phyloP scores from a whole-genome alignment of 768 basidiomycete genomes.

The Goffeauzyma gilvescens region DNA sequence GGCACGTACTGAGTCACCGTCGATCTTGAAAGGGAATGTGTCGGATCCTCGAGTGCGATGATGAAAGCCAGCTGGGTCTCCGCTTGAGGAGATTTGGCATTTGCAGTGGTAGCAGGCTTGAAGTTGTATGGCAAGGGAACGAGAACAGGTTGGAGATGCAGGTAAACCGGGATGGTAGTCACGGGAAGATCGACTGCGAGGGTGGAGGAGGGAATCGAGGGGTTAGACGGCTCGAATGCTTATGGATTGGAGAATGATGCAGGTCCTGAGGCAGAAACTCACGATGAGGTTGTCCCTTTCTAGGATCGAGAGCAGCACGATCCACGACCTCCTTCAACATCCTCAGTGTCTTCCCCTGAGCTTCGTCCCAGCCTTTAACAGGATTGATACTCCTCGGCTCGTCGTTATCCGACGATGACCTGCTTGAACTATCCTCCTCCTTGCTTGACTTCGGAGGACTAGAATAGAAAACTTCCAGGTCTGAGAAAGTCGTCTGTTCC shows the following conservation, averaged over 20 bases:
- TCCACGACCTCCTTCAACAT: conserved; percentile 18
- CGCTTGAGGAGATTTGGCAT: too few species aligned
- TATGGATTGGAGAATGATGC: conserved; percentile 45
- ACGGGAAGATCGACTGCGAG: conserved; percentile 28
- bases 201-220: background rate
- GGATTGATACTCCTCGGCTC: conserved; percentile 52
- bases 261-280: background rate
- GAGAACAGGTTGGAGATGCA: conserved; percentile 78
- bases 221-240: conserved; percentile 39
- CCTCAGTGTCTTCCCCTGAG: conserved; percentile 67
- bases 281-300: conserved; percentile 19
- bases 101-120: conserved; percentile 16
- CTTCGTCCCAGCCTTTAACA: conserved; percentile 68
- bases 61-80: conserved; percentile 50
- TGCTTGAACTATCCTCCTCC: conserved; percentile 19
- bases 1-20: conserved; percentile 72
- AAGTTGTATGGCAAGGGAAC: conserved; percentile 38
- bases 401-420: conserved; percentile 41
- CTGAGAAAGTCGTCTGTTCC: conserved; percentile 56
- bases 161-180: conserved; percentile 73
- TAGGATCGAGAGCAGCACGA: conserved; percentile 19
- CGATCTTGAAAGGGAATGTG: conserved; percentile 53
- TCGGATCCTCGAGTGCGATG: conserved; percentile 55
- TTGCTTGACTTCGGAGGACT: conserved; percentile 45
- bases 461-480: conserved; percentile 62